phyloP scores from a whole-genome alignment of 2,329 filamentous ascomycete genomes.

The Taxawa tesnikishii region DNA sequence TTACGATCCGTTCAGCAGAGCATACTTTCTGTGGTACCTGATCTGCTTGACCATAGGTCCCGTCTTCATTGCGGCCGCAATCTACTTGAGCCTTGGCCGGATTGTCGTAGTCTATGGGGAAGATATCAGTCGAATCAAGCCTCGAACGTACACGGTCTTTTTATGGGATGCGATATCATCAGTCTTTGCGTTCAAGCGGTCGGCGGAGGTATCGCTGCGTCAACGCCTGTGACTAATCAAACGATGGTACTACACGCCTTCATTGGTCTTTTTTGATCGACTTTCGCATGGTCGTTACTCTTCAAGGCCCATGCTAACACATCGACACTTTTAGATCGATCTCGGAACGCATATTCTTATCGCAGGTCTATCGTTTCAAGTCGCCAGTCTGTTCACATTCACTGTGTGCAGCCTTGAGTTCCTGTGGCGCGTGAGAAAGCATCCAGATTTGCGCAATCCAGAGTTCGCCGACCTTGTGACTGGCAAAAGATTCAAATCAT shows the following conservation, averaged over 20 bases:
- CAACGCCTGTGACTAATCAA: no score
- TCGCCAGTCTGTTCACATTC: conserved; percentile 37
- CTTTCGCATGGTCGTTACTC: no score
- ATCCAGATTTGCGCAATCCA: no score
- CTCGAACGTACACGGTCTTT: conserved; percentile 35
- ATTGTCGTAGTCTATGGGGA: conserved; percentile 40
- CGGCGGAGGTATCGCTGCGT: conserved; percentile 45
- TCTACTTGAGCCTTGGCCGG: conserved; percentile 46
- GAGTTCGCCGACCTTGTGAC: no score
- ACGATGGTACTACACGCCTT: no score
- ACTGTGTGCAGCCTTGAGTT: conserved; percentile 23
- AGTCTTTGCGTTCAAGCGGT: conserved; percentile 43
- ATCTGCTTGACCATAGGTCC: conserved; percentile 44
- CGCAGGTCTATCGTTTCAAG: conserved; percentile 43
- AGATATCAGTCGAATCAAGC: conserved; percentile 8
- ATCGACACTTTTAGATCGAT: conserved; percentile 24
- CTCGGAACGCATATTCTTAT: conserved; percentile 42
- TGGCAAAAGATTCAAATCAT: no score
- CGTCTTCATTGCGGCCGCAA: conserved; percentile 41
- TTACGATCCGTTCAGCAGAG: conserved; percentile 39
- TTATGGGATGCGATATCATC: conserved; percentile 43
- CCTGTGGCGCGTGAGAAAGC: conserved; percentile 4
- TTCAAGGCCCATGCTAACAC: no score
- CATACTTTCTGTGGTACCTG: conserved; percentile 41
- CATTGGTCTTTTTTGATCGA: no score